Percentiles rank a stretch among this genome's conserved stretches.
Evolutionary conservation across 2,329 filamentous ascomycete species (phyloP).

Genomic region (Aspergillus alliaceus): DNA sequence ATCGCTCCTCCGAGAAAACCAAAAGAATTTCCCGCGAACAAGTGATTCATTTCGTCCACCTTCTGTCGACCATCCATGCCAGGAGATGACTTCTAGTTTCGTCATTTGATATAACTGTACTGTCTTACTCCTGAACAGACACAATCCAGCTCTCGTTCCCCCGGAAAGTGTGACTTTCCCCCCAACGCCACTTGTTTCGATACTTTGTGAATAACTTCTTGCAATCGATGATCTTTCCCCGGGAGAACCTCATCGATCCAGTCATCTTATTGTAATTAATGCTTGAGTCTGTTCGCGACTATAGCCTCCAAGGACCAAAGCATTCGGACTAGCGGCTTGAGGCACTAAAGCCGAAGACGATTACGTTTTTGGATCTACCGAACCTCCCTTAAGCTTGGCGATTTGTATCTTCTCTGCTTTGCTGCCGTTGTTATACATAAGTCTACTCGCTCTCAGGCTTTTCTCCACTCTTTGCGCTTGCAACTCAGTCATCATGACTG

Average conservation of each 20-base stretch:
- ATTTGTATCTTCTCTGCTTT: not conserved
- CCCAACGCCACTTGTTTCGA: not conserved
- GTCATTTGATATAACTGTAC: not conserved
- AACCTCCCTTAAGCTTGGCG: not conserved
- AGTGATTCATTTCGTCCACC: constrained; percentile 6
- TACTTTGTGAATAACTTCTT: not conserved
- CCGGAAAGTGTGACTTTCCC: not conserved
- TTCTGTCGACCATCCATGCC: constrained; percentile 1
- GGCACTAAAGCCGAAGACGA: not conserved
- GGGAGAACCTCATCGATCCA: not conserved
- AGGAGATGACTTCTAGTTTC: constrained; percentile 3
- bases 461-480: constrained; percentile 7
- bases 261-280: not conserved
- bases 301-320: not conserved
- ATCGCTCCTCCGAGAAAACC: constrained; percentile 30
- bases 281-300: not conserved
- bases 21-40: constrained; percentile 37
- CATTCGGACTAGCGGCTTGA: not conserved
- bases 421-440: not conserved
- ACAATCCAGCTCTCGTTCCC: not conserved
- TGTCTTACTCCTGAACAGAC: not conserved
- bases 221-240: not conserved
- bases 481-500: constrained; percentile 40
- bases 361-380: not conserved
- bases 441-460: not conserved